phyloP scores from a whole-genome alignment of 495 filamentous ascomycete genomes.

The Lindgomyces ingoldianus region DNA sequence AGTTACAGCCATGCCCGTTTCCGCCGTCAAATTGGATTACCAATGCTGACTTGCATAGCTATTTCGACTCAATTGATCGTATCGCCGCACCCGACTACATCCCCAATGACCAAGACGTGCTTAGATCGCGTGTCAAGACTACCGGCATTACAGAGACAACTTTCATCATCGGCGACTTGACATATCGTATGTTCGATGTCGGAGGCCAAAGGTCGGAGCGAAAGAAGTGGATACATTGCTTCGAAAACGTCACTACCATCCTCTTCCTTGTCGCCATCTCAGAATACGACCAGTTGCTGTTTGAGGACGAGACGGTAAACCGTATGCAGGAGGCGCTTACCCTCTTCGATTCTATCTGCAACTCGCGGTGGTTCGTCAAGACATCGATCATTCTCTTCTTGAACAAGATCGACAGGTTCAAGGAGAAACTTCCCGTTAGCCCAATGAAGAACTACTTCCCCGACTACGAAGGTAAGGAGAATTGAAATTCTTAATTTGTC shows the following conservation, averaged over 20 bases:
- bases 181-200: slow-evolving; percentile 99
- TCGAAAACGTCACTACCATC: slow-evolving; percentile 92
- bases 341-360: slow-evolving; percentile 96
- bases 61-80: slow-evolving; percentile 85
- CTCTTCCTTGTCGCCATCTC: slow-evolving; percentile 95
- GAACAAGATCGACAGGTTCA: slow-evolving; percentile 99
- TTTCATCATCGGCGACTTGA: slow-evolving; percentile 91
- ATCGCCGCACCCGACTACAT: slow-evolving; percentile 85
- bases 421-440: slow-evolving; percentile 74
- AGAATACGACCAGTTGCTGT: slow-evolving; percentile 94
- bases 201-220: slow-evolving; percentile 95
- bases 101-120: slow-evolving; percentile 94
- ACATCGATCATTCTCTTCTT: slow-evolving; percentile 96
- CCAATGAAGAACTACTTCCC: slow-evolving; percentile 90
- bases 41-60: slow-evolving; percentile 58
- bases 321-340: slow-evolving; percentile 99
- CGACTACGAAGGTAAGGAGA: slow-evolving; percentile 63
- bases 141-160: slow-evolving; percentile 97
- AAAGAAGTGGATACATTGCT: slow-evolving; percentile 99
- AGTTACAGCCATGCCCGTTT: slow-evolving; percentile 41
- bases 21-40: slow-evolving; percentile 20
- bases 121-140: slow-evolving; percentile 87
- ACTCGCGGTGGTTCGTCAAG: slow-evolving; percentile 95
- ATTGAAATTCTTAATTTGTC: not conserved
- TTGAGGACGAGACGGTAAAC: slow-evolving; percentile 97